Evolutionary conservation across 106 monocot species (phyloP).

Genomic region (Acorus gramineus): DNA sequence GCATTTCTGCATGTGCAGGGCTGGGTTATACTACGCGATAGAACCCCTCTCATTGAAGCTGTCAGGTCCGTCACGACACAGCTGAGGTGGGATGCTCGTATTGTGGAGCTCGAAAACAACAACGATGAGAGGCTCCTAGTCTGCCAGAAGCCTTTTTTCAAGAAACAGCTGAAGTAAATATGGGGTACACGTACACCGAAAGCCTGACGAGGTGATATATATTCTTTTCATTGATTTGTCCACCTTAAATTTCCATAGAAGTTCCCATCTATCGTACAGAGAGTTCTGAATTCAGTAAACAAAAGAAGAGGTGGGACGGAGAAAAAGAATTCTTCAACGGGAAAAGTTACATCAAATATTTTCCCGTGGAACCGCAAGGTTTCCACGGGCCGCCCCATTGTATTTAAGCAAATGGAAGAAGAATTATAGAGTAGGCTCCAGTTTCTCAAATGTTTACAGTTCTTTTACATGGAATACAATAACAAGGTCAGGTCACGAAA

Average conservation of each 20-base stretch:
- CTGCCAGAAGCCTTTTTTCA: slow-evolving; percentile 86
- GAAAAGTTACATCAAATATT: neutral
- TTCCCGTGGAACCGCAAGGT: slow-evolving; percentile 49
- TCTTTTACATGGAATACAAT: too few relatives aligned
- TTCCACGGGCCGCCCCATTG: slow-evolving; percentile 13
- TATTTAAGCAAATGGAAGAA: slow-evolving; percentile 20
- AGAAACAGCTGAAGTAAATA: slow-evolving; percentile 39
- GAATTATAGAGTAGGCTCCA: slow-evolving; percentile 11
- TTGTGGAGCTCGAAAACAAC: slow-evolving; percentile 41
- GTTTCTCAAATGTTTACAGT: slow-evolving; percentile 5
- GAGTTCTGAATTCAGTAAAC: neutral
- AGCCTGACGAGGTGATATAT: neutral
- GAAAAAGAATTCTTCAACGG: neutral
- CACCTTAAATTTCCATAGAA: neutral
- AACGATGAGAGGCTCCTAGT: slow-evolving; percentile 64
- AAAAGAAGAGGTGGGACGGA: neutral
- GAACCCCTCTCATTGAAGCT: slow-evolving; percentile 38
- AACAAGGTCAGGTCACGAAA: too few relatives aligned
- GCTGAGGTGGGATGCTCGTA: slow-evolving; percentile 72
- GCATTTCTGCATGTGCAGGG: slow-evolving; percentile 39
- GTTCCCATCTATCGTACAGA: neutral
- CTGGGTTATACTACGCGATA: slow-evolving; percentile 75
- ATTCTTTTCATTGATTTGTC: neutral
- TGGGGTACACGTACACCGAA: neutral
- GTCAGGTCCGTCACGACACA: slow-evolving; percentile 39